These are phyloP conservation scores for Eremothecium sinecaudum DNA, from an alignment of 1,139 yeast species.

Conservation along the genomic window DNA sequence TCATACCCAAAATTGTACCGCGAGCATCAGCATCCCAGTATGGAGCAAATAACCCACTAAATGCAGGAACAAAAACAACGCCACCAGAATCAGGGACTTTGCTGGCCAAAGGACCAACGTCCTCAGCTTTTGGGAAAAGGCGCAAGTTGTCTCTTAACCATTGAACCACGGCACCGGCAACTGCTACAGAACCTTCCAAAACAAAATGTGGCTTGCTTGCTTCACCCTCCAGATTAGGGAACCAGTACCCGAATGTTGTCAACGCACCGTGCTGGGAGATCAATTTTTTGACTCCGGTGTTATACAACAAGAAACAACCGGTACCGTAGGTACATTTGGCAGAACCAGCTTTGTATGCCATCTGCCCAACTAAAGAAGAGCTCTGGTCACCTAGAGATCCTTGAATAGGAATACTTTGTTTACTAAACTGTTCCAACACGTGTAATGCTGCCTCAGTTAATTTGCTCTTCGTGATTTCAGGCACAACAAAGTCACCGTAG, in stretches of 20 bases:
- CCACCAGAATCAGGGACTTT: constrained; percentile 80
- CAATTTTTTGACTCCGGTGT: constrained; percentile 64
- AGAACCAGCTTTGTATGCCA: constrained; percentile 73
- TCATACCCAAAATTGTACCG: constrained; percentile 87
- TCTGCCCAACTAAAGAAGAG: constrained; percentile 87
- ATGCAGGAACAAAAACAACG: constrained; percentile 90
- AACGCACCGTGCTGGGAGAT: constrained; percentile 72
- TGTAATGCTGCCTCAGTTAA: constrained; percentile 41
- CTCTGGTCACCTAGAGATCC: constrained; percentile 95
- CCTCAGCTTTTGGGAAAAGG: constrained; percentile 70
- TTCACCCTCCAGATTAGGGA: constrained; percentile 51
- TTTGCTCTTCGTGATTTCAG: constrained; percentile 44
- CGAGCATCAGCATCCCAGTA: constrained; percentile 93
- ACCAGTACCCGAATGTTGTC: constrained; percentile 86
- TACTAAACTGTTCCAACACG: constrained; percentile 14
- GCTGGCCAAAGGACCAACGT: constrained; percentile 83
- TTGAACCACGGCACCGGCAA: constrained; percentile 89
- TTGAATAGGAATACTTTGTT: constrained; percentile 50
- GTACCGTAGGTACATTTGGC: constrained; percentile 98
- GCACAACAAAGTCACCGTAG: constrained; percentile 63
- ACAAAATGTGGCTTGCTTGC: constrained; percentile 68
- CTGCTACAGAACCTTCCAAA: constrained; percentile 91
- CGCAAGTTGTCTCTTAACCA: constrained; percentile 91
- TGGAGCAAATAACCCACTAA: constrained; percentile 90
- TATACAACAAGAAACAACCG: constrained; percentile 84